Percentiles rank a stretch among this genome's conserved stretches.
These are phyloP conservation scores for Coemansia furcata DNA, from an alignment of 192 early-diverging fungal genomes.

Conservation along the genomic window DNA sequence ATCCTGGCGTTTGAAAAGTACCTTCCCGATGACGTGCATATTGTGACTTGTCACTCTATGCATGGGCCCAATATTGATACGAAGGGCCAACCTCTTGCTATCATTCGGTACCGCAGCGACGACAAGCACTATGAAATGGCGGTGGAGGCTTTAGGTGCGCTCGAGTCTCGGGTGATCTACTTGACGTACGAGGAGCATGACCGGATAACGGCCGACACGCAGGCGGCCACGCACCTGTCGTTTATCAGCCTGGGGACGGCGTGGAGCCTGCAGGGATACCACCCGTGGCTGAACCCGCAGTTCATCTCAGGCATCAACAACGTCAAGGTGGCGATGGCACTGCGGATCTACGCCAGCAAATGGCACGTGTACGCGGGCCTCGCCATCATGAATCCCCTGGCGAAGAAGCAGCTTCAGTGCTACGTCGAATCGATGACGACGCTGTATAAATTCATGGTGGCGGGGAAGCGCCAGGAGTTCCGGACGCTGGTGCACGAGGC, in stretches of 20 bases:
- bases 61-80: conserved; percentile 90
- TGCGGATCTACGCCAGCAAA: conserved; percentile 92
- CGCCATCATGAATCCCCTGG: conserved; percentile 90
- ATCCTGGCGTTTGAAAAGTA: conserved; percentile 85
- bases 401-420: conserved; percentile 80
- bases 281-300: conserved; percentile 87
- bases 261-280: conserved; percentile 78
- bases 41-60: conserved; percentile 92
- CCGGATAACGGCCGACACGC: conserved; percentile 94
- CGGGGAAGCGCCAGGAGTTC: conserved; percentile 79
- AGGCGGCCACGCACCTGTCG: conserved; percentile 94
- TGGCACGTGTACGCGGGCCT: conserved; percentile 98
- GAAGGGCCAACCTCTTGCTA: conserved; percentile 74
- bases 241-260: conserved; percentile 94
- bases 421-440: conserved; percentile 85
- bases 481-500: conserved; percentile 66
- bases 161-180: conserved; percentile 81
- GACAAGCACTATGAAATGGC: conserved; percentile 60
- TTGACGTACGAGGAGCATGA: conserved; percentile 86
- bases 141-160: conserved; percentile 63
- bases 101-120: conserved; percentile 76
- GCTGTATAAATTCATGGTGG: conserved; percentile 94
- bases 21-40: conserved; percentile 87
- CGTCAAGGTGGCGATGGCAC: conserved; percentile 90
- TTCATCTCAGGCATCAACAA: conserved; percentile 96